Conservation (phyloP, 2,329 filamentous ascomycete species). For the Akanthomyces uredinophilus region DNA sequence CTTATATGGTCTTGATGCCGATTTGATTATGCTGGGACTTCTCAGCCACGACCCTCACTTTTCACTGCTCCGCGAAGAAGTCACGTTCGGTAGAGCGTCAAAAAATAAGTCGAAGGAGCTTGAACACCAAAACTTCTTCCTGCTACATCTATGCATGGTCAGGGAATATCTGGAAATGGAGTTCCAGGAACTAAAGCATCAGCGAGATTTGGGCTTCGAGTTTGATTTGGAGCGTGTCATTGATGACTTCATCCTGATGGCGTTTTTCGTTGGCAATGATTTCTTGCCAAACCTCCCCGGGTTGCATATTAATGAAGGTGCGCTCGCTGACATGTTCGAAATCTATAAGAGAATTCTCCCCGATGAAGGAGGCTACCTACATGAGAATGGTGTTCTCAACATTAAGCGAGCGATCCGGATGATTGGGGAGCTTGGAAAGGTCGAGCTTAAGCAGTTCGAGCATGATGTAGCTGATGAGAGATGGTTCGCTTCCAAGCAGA, state of each 20-base stretch:
- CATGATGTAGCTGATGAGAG: slow-evolving; percentile 79
- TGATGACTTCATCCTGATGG: slow-evolving; percentile 99
- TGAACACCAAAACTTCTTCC: slow-evolving; percentile 97
- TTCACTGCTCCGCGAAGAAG: slow-evolving; percentile 92
- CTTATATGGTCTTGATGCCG: slow-evolving; percentile 92
- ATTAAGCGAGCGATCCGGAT: slow-evolving; percentile 71
- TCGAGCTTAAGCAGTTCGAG: slow-evolving; percentile 92
- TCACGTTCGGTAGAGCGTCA: slow-evolving; percentile 86
- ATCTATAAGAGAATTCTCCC: slow-evolving; percentile 90
- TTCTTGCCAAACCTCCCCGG: slow-evolving; percentile 96
- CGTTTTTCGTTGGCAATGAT: slow-evolving; percentile 98
- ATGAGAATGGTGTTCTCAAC: slow-evolving; percentile 90
- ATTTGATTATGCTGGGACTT: slow-evolving; percentile 96
- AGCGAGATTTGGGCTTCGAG: slow-evolving; percentile 64
- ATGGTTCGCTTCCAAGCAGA: slow-evolving; percentile 86
- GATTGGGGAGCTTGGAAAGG: slow-evolving; percentile 77
- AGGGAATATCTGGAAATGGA: slow-evolving; percentile 95
- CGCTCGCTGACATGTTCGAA: slow-evolving; percentile 93
- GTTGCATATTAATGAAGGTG: slow-evolving; percentile 96
- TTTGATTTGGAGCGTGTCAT: slow-evolving; percentile 96
- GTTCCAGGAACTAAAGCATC: slow-evolving; percentile 83
- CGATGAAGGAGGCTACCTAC: slow-evolving; percentile 88
- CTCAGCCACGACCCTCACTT: slow-evolving; percentile 98
- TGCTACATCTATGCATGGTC: slow-evolving; percentile 96
- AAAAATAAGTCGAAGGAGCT: slow-evolving; percentile 91